Percentiles rank a stretch among this genome's conserved stretches.
Conservation (phyloP, 2,329 filamentous ascomycete species). For the Rhynchosporium graminicola region DNA sequence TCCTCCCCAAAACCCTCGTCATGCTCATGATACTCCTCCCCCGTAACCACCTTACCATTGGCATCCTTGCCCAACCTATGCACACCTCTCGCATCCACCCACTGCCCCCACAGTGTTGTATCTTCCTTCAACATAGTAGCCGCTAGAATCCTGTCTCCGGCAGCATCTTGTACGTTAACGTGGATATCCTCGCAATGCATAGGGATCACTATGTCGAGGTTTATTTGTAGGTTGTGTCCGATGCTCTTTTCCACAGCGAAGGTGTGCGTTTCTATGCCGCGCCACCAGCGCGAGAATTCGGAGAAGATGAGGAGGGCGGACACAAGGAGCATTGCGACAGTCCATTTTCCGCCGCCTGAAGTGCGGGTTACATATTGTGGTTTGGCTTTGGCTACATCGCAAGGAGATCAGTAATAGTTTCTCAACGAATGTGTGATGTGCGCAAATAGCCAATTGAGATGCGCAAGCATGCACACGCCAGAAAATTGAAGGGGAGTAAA, state of each 20-base stretch:
- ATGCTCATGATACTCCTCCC: conserved; percentile 59
- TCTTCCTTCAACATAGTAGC: conserved; percentile 73
- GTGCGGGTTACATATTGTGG: conserved; percentile 86
- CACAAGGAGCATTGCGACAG: conserved; percentile 74
- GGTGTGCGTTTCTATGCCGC: conserved; percentile 79
- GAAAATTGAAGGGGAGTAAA: not conserved
- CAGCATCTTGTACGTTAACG: conserved; percentile 94
- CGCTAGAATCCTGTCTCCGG: conserved; percentile 88
- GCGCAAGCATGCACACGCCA: not conserved
- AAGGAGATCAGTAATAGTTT: conserved; percentile 10
- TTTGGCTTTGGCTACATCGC: conserved; percentile 81
- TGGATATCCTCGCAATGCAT: conserved; percentile 91
- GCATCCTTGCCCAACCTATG: conserved; percentile 60
- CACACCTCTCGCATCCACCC: conserved; percentile 71
- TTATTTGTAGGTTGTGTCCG: conserved; percentile 85
- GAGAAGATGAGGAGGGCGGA: conserved; percentile 74
- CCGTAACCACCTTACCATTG: conserved; percentile 56
- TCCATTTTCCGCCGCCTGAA: conserved; percentile 90
- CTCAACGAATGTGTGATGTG: not conserved
- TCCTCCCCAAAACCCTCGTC: conserved; percentile 75
- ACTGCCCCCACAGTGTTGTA: conserved; percentile 77
- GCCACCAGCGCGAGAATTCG: conserved; percentile 82
- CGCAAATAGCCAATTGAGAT: conserved; percentile 8
- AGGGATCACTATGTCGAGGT: conserved; percentile 86
- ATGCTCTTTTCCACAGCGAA: conserved; percentile 94